These are phyloP conservation scores for Claviceps maximensis DNA, from an alignment of 2,329 filamentous ascomycete species.

Conservation along the genomic window DNA sequence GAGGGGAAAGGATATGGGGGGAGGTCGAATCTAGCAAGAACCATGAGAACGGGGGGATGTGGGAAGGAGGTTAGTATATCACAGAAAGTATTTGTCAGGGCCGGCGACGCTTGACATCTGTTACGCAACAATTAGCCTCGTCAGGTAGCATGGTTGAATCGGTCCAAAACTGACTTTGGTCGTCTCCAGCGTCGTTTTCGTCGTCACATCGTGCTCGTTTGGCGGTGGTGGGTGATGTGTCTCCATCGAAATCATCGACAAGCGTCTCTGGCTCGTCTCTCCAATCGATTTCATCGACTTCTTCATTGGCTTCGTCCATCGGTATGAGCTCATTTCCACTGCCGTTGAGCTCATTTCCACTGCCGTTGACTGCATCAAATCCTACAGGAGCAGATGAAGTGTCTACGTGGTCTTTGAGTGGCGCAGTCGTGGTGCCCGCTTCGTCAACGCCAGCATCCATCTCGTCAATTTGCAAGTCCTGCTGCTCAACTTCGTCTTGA, in stretches of 20 bases:
- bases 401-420: constrained; percentile 18
- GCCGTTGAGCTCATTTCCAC: not conserved
- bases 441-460: not conserved
- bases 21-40: not conserved
- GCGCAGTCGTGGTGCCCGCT: constrained; percentile 1
- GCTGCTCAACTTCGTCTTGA: not conserved
- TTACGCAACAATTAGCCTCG: constrained; percentile 4
- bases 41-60: not conserved
- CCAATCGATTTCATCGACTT: constrained; percentile 10
- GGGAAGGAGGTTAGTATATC: constrained; percentile 5
- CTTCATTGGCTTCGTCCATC: not conserved
- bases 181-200: constrained; percentile 7
- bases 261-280: constrained; percentile 6
- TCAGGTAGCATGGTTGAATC: not conserved
- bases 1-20: not conserved
- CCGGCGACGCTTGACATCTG: constrained; percentile 11
- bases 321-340: not conserved
- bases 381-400: constrained; percentile 11
- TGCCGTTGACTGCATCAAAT: not conserved
- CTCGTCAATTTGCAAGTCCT: not conserved
- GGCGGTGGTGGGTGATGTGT: constrained; percentile 1
- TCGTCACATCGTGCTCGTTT: constrained; percentile 10
- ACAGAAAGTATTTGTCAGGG: constrained; percentile 2
- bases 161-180: constrained; percentile 6
- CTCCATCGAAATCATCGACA: not conserved